A percentile compares a stretch with the other conserved stretches of the same genome.
These are phyloP conservation scores for Fusarium odoratissimum DNA, from an alignment of 2,329 filamentous ascomycete species.

Conservation along the genomic window DNA sequence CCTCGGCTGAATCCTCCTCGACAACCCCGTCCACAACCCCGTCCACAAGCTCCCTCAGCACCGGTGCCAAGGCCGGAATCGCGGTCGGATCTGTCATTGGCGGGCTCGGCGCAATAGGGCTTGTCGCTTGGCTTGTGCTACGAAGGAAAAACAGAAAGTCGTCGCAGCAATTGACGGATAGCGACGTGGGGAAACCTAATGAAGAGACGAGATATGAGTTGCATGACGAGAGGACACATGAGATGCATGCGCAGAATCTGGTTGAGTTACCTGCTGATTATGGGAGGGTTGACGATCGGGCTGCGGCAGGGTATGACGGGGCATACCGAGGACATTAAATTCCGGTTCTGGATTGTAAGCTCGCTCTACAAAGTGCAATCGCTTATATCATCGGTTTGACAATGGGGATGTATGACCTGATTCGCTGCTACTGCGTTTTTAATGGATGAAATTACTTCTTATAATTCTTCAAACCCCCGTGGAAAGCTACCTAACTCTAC, in stretches of 20 bases:
- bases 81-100: neutral
- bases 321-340: neutral
- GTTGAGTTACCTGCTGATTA: neutral
- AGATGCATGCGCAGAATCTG: neutral
- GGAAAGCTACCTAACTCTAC: no score
- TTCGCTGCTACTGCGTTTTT: no score
- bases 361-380: no score
- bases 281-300: neutral
- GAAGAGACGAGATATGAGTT: neutral
- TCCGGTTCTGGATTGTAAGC: accelerated
- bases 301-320: neutral
- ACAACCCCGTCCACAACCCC: neutral
- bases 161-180: neutral
- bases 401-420: no score
- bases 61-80: neutral
- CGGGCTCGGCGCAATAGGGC: neutral
- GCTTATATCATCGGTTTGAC: no score
- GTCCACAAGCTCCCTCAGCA: neutral
- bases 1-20: neutral
- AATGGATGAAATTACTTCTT: no score
- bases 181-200: neutral
- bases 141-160: neutral
- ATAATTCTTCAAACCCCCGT: no score
- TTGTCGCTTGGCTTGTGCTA: neutral
- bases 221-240: neutral